A percentile compares a stretch with the other conserved stretches of the same genome.
phyloP scores from a whole-genome alignment of 306 rosid genomes.

The Dalbergia oliveri region DNA sequence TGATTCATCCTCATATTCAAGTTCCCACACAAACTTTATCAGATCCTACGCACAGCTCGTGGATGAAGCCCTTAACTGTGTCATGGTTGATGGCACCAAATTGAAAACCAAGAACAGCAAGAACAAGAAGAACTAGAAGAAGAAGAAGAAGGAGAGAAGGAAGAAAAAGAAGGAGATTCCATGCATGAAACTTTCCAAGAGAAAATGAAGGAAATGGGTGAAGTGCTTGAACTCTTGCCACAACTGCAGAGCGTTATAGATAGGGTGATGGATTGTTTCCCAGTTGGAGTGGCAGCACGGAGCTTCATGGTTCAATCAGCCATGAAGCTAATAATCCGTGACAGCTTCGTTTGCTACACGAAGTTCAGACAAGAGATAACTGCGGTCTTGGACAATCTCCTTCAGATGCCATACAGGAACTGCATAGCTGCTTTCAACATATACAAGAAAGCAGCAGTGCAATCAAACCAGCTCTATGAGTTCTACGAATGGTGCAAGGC shows the following conservation, averaged over 20 bases:
- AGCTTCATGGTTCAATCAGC: slow-evolving; percentile 59
- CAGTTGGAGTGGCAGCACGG: slow-evolving; percentile 49
- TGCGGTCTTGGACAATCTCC: slow-evolving; percentile 64
- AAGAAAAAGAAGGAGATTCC: background rate
- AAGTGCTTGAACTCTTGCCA: slow-evolving; percentile 67
- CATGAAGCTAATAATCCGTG: slow-evolving; percentile 66
- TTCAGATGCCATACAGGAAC: slow-evolving; percentile 68
- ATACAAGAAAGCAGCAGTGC: slow-evolving; percentile 72
- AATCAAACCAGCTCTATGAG: slow-evolving; percentile 61
- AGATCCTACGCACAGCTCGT: slow-evolving; percentile 69
- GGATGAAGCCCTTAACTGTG: slow-evolving; percentile 64
- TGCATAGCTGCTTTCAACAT: slow-evolving; percentile 60
- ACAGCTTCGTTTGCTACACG: slow-evolving; percentile 65
- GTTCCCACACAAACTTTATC: slow-evolving; percentile 58
- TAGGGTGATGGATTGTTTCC: slow-evolving; percentile 72
- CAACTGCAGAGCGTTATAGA: slow-evolving; percentile 72
- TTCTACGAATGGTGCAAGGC: slow-evolving; percentile 72
- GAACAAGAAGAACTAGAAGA: background rate
- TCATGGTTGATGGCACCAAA: slow-evolving; percentile 40
- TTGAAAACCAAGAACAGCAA: background rate
- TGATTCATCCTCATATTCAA: slow-evolving; percentile 28
- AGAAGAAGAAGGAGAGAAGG: too few species aligned
- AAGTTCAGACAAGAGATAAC: slow-evolving; percentile 54
- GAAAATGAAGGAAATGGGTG: slow-evolving; percentile 59
- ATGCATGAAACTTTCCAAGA: slow-evolving; percentile 34